These are phyloP conservation scores for Rostrohypoxylon terebratum DNA, from an alignment of 495 filamentous ascomycete genomes.

Conservation along the genomic window DNA sequence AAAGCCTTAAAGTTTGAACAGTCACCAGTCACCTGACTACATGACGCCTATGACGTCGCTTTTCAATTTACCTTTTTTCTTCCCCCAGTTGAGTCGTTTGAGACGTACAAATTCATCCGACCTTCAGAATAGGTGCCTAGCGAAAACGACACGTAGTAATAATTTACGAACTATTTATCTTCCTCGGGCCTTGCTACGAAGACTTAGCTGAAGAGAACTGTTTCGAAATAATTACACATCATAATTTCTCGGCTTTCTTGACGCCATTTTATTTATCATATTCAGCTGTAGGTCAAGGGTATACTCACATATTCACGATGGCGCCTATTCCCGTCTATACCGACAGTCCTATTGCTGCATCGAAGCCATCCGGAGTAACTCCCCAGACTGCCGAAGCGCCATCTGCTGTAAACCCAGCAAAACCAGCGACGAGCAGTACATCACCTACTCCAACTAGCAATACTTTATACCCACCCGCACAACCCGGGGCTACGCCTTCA, in stretches of 20 bases:
- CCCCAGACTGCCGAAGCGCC: constrained; percentile 60
- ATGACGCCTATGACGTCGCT: constrained; percentile 40
- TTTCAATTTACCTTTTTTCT: constrained; percentile 14
- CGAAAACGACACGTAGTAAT: constrained; percentile 9
- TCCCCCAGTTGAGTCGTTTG: background rate
- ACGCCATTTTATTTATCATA: background rate
- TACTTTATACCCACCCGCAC: constrained; percentile 58
- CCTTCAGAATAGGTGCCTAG: constrained; percentile 11
- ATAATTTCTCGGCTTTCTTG: background rate
- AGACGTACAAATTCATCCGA: background rate
- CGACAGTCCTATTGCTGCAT: constrained; percentile 68
- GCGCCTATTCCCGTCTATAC: constrained; percentile 70
- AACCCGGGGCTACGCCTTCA: constrained; percentile 56
- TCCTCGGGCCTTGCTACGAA: background rate
- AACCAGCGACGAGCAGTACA: constrained; percentile 50
- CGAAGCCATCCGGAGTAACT: constrained; percentile 63
- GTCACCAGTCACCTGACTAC: constrained; percentile 38
- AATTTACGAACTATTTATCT: background rate
- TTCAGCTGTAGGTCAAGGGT: background rate
- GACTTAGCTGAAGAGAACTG: background rate
- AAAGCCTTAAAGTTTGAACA: constrained; percentile 25
- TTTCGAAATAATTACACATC: background rate
- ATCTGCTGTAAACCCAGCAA: constrained; percentile 34
- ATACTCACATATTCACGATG: constrained; percentile 55
- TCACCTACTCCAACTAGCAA: constrained; percentile 51